Evolutionary conservation across 2,329 filamentous ascomycete genomes (phyloP).

Genomic region (Keithomyces neogunnii): DNA sequence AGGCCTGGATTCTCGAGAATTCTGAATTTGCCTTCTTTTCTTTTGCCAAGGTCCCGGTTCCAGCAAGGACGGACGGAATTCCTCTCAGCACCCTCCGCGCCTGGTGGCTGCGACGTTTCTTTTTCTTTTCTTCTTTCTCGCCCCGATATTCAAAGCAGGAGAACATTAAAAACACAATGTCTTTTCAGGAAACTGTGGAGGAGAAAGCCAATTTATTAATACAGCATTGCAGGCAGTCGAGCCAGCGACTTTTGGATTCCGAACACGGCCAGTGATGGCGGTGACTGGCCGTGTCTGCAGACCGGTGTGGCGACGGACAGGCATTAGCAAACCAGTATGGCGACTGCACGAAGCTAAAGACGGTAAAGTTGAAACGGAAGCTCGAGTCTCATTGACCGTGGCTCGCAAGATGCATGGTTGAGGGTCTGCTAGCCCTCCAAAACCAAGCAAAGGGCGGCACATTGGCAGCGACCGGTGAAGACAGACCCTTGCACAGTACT

Average conservation of each 20-base stretch:
- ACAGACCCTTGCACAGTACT: background rate
- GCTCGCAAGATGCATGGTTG: background rate
- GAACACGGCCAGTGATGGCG: conserved; percentile 2
- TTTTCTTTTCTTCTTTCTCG: too few relatives aligned
- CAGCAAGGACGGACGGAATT: background rate
- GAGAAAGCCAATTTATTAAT: background rate
- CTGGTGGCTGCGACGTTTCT: background rate
- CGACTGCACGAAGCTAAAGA: conserved; percentile 4
- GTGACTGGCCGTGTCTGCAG: conserved; percentile 4
- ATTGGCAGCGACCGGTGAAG: background rate
- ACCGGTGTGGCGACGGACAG: conserved; percentile 6
- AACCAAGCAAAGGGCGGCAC: background rate
- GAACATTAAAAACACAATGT: too few relatives aligned
- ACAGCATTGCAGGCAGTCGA: background rate
- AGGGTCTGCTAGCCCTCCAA: background rate
- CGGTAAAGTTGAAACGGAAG: background rate
- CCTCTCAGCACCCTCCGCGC: background rate
- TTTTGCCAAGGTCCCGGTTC: background rate
- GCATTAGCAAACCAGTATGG: conserved; percentile 1
- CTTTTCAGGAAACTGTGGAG: background rate
- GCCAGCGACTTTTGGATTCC: background rate
- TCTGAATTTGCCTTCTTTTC: background rate
- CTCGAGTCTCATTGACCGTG: background rate
- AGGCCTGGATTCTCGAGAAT: background rate
- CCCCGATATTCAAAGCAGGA: too few relatives aligned